Evolutionary conservation across 495 filamentous ascomycete genomes (phyloP).

Genomic region (Podospora tetraspora): DNA sequence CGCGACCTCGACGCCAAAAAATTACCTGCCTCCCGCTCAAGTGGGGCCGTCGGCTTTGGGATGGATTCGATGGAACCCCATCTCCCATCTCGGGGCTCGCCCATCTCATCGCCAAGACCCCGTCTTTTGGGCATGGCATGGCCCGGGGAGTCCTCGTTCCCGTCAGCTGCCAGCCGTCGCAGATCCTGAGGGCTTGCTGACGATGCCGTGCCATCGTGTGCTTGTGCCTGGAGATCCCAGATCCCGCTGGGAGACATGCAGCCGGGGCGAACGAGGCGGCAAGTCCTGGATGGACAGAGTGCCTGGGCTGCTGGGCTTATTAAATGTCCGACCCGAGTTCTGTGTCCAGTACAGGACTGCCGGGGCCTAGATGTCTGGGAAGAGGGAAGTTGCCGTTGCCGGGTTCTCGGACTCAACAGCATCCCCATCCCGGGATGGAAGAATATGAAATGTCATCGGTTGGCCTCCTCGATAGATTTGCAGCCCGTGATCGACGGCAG

Average conservation of each 20-base stretch:
- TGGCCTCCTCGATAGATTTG: background rate
- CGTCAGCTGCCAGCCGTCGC: background rate
- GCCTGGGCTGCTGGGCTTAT: no score
- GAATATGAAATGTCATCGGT: background rate
- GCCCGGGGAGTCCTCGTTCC: background rate
- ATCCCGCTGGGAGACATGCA: background rate
- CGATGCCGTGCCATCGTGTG: background rate
- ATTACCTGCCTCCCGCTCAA: background rate
- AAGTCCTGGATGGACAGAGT: background rate
- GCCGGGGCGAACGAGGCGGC: background rate
- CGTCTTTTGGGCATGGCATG: background rate
- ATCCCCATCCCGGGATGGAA: background rate
- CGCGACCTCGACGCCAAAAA: background rate
- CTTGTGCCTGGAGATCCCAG: background rate
- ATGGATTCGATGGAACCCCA: conserved; percentile 9
- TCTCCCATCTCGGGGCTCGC: background rate
- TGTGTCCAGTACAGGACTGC: background rate
- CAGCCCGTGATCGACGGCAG: background rate
- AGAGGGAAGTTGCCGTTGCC: background rate
- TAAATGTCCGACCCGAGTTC: background rate
- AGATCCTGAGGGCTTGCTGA: background rate
- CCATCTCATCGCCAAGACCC: background rate
- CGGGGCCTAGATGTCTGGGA: background rate
- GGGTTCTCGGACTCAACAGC: background rate
- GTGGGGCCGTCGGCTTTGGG: conserved; percentile 3